Conservation (phyloP, 2,329 filamentous ascomycete genomes). For the Fusarium sp. region DNA sequence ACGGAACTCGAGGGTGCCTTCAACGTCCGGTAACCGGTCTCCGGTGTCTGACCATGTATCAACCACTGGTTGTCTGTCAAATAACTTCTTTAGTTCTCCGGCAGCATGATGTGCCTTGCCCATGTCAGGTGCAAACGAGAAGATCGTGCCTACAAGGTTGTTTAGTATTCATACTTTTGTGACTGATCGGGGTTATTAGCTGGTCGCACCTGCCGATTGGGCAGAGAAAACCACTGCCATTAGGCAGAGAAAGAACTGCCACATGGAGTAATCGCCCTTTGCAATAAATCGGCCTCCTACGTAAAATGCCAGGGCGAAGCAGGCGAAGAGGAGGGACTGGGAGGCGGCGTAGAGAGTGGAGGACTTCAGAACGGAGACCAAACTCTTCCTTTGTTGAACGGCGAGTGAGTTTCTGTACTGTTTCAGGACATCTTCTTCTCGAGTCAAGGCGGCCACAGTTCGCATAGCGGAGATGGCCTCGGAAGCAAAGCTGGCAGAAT, state of each 20-base stretch:
- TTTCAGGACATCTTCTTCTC: constrained; percentile 82
- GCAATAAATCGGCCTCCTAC: constrained; percentile 87
- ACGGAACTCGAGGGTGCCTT: constrained; percentile 88
- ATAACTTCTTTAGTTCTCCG: constrained; percentile 81
- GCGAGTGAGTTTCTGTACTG: constrained; percentile 78
- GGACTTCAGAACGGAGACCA: constrained; percentile 81
- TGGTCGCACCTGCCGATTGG: constrained; percentile 90
- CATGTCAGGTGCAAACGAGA: constrained; percentile 92
- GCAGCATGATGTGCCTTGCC: constrained; percentile 91
- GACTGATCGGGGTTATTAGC: too few species aligned
- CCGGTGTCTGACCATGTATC: constrained; percentile 84
- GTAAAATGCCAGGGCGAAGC: constrained; percentile 91
- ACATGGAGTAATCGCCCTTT: constrained; percentile 77
- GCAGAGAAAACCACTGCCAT: constrained; percentile 84
- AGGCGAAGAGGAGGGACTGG: constrained; percentile 86
- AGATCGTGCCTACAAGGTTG: too few species aligned
- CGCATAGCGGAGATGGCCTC: constrained; percentile 95
- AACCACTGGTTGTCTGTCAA: constrained; percentile 84
- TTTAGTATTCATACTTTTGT: too few species aligned
- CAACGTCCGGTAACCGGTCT: constrained; percentile 70
- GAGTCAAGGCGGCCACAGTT: constrained; percentile 90
- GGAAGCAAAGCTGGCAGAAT: constrained; percentile 87
- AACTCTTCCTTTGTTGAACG: constrained; percentile 73
- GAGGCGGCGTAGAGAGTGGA: constrained; percentile 85
- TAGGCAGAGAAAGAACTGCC: constrained; percentile 95